phyloP scores from a whole-genome alignment of 2,329 filamentous ascomycete genomes.

The Trichoderma polysporum region DNA sequence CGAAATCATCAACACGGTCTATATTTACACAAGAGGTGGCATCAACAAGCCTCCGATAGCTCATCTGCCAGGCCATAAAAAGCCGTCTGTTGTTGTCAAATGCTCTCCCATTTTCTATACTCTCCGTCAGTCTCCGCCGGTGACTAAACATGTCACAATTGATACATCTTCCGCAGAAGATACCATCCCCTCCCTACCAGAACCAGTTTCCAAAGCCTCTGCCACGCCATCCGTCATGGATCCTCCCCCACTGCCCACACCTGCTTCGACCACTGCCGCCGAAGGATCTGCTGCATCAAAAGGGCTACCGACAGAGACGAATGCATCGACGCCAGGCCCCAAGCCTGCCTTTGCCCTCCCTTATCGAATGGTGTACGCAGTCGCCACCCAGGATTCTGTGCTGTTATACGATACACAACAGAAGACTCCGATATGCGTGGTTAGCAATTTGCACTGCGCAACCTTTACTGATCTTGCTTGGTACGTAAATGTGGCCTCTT shows the following conservation, averaged over 20 bases:
- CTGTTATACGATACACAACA: conserved; percentile 97
- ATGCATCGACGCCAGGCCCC: conserved; percentile 55
- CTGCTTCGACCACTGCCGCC: conserved; percentile 35
- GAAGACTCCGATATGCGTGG: conserved; percentile 85
- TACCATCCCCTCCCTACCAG: conserved; percentile 77
- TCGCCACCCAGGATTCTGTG: conserved; percentile 94
- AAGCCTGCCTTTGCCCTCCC: conserved; percentile 77
- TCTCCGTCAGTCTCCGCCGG: conserved; percentile 64
- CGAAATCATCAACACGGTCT: conserved; percentile 94
- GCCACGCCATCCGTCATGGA: conserved; percentile 70
- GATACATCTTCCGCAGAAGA: conserved; percentile 90
- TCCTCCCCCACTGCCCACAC: conserved; percentile 66
- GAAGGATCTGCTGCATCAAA: conserved; percentile 51
- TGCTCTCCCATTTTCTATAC: conserved; percentile 91
- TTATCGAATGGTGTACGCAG: conserved; percentile 93
- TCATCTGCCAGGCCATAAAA: conserved; percentile 95
- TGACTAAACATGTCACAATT: conserved; percentile 87
- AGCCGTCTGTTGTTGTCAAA: conserved; percentile 91
- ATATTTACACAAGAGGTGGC: conserved; percentile 93
- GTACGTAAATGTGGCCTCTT: conserved; percentile 53
- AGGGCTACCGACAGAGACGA: conserved; percentile 44
- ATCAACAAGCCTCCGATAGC: conserved; percentile 96
- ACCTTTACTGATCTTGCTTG: conserved; percentile 96
- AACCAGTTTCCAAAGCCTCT: conserved; percentile 68
- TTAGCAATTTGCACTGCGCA: conserved; percentile 95